Evolutionary conservation across 352 stramenopile species (phyloP).

Genomic region (Pythium guiyangense): DNA sequence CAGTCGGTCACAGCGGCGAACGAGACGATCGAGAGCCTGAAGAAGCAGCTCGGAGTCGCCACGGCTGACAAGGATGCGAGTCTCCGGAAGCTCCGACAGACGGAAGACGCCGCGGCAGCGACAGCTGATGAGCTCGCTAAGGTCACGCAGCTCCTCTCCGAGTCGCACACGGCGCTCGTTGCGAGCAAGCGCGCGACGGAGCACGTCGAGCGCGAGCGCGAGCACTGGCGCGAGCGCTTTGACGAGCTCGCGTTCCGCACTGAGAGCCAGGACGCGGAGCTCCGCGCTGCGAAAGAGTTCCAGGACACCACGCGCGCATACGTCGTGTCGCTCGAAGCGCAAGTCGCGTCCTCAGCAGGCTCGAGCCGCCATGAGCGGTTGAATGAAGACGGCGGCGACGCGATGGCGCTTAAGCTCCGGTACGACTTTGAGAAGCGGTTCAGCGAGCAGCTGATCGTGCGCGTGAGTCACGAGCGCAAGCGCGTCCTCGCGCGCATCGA

Average conservation of each 20-base stretch:
- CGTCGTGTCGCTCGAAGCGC: slow-evolving; percentile 18
- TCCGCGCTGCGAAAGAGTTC: slow-evolving; percentile 32
- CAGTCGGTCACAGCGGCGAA: slow-evolving; percentile 35
- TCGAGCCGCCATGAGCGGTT: too few relatives aligned
- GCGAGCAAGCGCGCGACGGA: slow-evolving; percentile 26
- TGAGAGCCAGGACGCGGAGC: slow-evolving; percentile 20
- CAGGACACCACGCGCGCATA: slow-evolving; percentile 23
- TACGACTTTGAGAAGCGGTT: slow-evolving; percentile 52
- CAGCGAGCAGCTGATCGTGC: slow-evolving; percentile 44
- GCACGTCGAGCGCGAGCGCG: slow-evolving; percentile 27
- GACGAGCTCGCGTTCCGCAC: slow-evolving; percentile 36
- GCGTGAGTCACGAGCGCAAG: slow-evolving; percentile 50
- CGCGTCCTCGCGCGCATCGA: slow-evolving; percentile 47
- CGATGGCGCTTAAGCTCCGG: slow-evolving; percentile 27
- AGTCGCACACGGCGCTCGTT: slow-evolving; percentile 38
- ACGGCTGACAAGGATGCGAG: slow-evolving; percentile 28
- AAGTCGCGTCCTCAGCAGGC: slow-evolving; percentile 1
- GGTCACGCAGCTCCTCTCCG: slow-evolving; percentile 39
- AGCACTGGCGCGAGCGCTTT: slow-evolving; percentile 33
- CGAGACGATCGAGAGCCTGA: slow-evolving; percentile 29
- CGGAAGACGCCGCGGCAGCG: slow-evolving; percentile 26
- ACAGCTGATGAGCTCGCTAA: slow-evolving; percentile 35
- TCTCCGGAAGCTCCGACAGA: slow-evolving; percentile 17
- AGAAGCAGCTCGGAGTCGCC: slow-evolving; percentile 35
- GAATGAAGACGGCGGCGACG: not conserved